Base-by-base conservation (phyloP, 2,329 filamentous ascomycete species). In the Fusarium dlaminii region DNA sequence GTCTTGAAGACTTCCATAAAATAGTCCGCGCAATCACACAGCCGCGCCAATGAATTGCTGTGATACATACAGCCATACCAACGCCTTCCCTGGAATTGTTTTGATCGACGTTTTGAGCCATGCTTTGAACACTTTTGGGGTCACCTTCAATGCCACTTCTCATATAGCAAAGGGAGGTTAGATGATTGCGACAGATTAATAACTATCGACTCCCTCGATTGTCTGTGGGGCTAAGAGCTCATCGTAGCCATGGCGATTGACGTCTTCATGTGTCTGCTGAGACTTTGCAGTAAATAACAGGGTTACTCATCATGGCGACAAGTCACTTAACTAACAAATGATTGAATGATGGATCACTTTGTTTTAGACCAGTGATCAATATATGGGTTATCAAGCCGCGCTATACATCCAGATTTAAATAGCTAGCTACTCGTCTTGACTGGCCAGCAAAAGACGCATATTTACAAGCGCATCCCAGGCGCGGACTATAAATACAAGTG, bases 311-410 rank as follows among this genome's bases (percentile, higher is more conserved):
- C 4, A 22, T 30, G 20, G 17, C 14, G 3, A 12, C 2, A 6
- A 3, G 4, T 29, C 4, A 14, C 12, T 46, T 29, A 18, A 9
- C 5, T 0, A 9, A 14, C 3, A 46, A 12, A 7, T 4, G 8
- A 18, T 46, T 22, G 1, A 20, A 7, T 10, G 0, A 14, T 13
- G 7, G 6, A 10, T 17, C 8, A 48, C 1, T 22, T 22, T 22
- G 9, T 11, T 22, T 8, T 12, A 30, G 27, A 12, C 4, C 17
- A 17, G 14, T 30, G 7, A n/a, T 6, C 3, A 3, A n/a, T 30
- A 8, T 18, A 9, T 32, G 8, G 0, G 3, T 0, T 49, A 14
- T 24, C 4, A 5, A 51, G 22, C 0, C 3, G 3, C 3, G 4
- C 12, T 18, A 10, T 24, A 9, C 11, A 24, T 51, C 8, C 6